Evolutionary conservation across 345 rosid genomes (phyloP).

Genomic region (Rhodamnia argentea): DNA sequence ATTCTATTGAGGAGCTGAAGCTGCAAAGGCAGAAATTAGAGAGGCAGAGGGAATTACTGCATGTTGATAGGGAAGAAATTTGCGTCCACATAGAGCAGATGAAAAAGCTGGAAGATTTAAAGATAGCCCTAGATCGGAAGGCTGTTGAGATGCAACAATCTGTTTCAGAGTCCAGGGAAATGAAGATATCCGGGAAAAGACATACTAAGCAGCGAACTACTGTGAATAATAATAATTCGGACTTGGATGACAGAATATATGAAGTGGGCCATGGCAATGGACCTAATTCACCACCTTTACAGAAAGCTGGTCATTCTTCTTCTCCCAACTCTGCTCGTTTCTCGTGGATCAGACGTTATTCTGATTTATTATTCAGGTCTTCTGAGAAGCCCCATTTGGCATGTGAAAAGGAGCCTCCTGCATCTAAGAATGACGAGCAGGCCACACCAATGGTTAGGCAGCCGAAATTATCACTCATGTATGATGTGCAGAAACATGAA

Average conservation of each 20-base stretch:
- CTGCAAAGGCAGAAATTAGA: constrained; percentile 67
- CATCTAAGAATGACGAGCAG: constrained; percentile 9
- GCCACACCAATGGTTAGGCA: constrained; percentile 7
- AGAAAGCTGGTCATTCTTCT: constrained; percentile 17
- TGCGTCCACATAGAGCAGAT: constrained; percentile 53
- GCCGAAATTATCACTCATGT: constrained; percentile 12
- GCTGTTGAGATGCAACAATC: constrained; percentile 62
- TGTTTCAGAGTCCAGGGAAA: constrained; percentile 42
- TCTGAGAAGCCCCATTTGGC: constrained; percentile 24
- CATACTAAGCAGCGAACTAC: constrained; percentile 25
- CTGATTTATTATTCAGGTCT: constrained; percentile 61
- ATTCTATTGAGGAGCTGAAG: constrained; percentile 71
- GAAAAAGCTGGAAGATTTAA: constrained; percentile 69
- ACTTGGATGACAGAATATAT: constrained; percentile 14
- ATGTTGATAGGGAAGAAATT: constrained; percentile 68
- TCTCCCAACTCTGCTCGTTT: constrained; percentile 40
- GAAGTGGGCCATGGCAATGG: constrained; percentile 25
- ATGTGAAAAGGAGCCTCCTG: constrained; percentile 17
- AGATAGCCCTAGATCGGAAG: constrained; percentile 58
- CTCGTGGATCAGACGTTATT: constrained; percentile 71
- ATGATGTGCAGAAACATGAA: constrained; percentile 3
- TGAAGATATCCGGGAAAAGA: constrained; percentile 40
- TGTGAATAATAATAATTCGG: constrained; percentile 24
- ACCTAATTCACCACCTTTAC: constrained; percentile 23
- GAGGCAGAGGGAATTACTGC: constrained; percentile 69